Conservation (phyloP, 2,329 filamentous ascomycete genomes). For the Madurella fahalii region DNA sequence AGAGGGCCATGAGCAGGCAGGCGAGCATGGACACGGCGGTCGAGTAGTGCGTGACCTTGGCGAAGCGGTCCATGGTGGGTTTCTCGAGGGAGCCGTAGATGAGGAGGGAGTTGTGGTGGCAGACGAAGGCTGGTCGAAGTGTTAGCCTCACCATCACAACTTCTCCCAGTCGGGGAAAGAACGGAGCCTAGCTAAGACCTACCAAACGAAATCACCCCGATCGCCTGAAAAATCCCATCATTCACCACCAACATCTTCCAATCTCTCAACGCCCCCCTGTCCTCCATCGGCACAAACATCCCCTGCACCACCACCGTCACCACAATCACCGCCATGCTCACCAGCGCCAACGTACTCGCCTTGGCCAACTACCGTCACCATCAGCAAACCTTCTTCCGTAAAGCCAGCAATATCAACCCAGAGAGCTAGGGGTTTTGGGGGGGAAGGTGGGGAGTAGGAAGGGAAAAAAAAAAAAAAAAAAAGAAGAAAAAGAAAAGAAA, state of each 20-base stretch:
- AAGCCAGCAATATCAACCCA: background rate
- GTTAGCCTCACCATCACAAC: background rate
- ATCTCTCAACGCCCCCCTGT: slow-evolving; percentile 63
- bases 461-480: background rate
- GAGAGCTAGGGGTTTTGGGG: no score
- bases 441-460: no score
- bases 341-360: slow-evolving; percentile 85
- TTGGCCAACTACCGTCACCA: slow-evolving; percentile 68
- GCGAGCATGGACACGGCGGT: slow-evolving; percentile 87
- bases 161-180: background rate
- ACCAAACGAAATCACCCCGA: slow-evolving; percentile 98
- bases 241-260: slow-evolving; percentile 74
- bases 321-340: slow-evolving; percentile 91
- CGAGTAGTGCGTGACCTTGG: slow-evolving; percentile 88
- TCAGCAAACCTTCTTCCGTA: background rate
- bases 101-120: slow-evolving; percentile 90
- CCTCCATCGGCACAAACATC: slow-evolving; percentile 65
- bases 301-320: slow-evolving; percentile 84
- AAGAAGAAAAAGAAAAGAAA: background rate
- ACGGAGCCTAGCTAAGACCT: slow-evolving; percentile 31
- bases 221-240: slow-evolving; percentile 85
- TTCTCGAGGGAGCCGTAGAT: slow-evolving; percentile 95
- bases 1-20: slow-evolving; percentile 81
- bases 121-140: slow-evolving; percentile 54
- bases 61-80: slow-evolving; percentile 92